Percentiles rank a stretch among this genome's conserved stretches.
Evolutionary conservation across 2,329 filamentous ascomycete species (phyloP).

Genomic region (Aspergillus novoparasiticus): DNA sequence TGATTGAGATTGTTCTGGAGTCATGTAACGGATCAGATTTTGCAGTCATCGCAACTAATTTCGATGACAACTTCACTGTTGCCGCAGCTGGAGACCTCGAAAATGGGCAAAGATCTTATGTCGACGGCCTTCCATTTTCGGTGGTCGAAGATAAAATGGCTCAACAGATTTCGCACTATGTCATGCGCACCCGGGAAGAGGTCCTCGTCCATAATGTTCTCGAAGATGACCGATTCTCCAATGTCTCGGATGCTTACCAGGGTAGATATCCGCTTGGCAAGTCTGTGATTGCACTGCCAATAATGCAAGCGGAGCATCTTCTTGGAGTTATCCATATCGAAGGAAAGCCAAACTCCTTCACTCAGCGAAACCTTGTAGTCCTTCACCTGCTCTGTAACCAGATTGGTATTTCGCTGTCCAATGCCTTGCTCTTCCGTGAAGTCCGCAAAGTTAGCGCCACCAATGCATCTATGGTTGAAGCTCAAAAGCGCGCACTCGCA

Average conservation of each 20-base stretch:
- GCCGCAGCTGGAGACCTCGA: slow-evolving; percentile 63
- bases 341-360: slow-evolving; percentile 65
- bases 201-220: slow-evolving; percentile 66
- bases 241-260: slow-evolving; percentile 60
- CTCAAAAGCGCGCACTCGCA: slow-evolving; percentile 64
- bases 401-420: slow-evolving; percentile 65
- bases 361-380: slow-evolving; percentile 58
- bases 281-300: slow-evolving; percentile 64
- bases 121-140: slow-evolving; percentile 58
- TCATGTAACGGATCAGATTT: slow-evolving; percentile 63
- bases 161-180: slow-evolving; percentile 64
- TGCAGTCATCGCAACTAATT: slow-evolving; percentile 63
- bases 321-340: slow-evolving; percentile 66
- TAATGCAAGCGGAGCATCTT: slow-evolving; percentile 61
- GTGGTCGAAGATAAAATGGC: slow-evolving; percentile 61
- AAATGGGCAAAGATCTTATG: slow-evolving; percentile 55
- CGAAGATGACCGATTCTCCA: slow-evolving; percentile 67
- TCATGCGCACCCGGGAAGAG: slow-evolving; percentile 64
- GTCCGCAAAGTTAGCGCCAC: slow-evolving; percentile 64
- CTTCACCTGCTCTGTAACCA: slow-evolving; percentile 64
- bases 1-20: slow-evolving; percentile 66
- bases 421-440: slow-evolving; percentile 64
- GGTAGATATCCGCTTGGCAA: slow-evolving; percentile 58
- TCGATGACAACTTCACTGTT: slow-evolving; percentile 61
- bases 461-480: slow-evolving; percentile 67